Evolutionary conservation across 2,329 filamentous ascomycete species (phyloP).

Genomic region (Trichoderma sp.): DNA sequence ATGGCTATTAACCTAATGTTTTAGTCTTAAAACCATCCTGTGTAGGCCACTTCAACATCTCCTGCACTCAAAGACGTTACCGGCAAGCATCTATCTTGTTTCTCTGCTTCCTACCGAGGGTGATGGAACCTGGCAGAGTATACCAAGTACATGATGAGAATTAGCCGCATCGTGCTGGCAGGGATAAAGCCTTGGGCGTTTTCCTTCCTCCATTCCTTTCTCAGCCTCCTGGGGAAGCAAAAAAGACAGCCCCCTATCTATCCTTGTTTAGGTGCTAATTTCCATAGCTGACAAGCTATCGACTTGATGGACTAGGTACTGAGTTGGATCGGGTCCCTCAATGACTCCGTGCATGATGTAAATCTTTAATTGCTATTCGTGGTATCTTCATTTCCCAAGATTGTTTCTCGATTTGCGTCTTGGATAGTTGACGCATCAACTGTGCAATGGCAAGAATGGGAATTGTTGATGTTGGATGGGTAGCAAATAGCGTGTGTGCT

Average conservation of each 20-base stretch:
- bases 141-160: background rate
- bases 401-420: background rate
- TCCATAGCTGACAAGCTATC: background rate
- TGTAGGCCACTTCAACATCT: background rate
- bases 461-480: background rate
- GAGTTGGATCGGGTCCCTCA: background rate
- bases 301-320: too few relatives aligned
- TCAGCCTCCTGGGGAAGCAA: background rate
- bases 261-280: background rate
- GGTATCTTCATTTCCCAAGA: background rate
- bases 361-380: background rate
- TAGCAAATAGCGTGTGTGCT: constrained; percentile 24
- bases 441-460: background rate
- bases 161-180: background rate
- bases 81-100: background rate
- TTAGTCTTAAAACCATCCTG: background rate
- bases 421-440: background rate
- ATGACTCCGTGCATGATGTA: background rate
- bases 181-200: background rate
- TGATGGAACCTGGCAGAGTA: background rate
- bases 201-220: background rate
- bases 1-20: background rate
- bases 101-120: too few relatives aligned
- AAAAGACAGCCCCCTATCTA: background rate
- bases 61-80: background rate